Percentiles rank a stretch among this genome's conserved stretches.
Evolutionary conservation across 768 basidiomycete species (phyloP).

Genomic region (Kwoniella sp.): DNA sequence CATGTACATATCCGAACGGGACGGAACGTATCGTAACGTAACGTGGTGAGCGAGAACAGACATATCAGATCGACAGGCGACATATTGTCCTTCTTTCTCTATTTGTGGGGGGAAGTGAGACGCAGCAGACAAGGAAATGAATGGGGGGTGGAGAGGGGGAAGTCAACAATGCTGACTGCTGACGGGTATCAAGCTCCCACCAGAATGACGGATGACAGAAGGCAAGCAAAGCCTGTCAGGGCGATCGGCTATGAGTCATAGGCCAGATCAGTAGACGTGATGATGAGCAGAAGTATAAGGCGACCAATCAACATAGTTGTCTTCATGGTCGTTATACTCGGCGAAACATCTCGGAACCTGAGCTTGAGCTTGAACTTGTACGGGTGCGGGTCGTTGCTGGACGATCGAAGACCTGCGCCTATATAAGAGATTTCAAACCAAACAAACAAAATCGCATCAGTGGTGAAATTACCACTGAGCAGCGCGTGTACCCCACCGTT

Average conservation of each 20-base stretch:
- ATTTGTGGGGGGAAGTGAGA: neutral
- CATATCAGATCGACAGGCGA: neutral
- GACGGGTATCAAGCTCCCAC: no score
- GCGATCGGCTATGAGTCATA: constrained; percentile 2
- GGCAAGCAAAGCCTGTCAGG: neutral
- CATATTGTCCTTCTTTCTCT: neutral
- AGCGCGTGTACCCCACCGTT: constrained; percentile 24
- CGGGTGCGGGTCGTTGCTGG: neutral
- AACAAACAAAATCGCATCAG: constrained; percentile 2
- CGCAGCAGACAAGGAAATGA: neutral
- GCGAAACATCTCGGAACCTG: constrained; percentile 5
- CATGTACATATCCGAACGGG: neutral
- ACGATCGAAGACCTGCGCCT: neutral
- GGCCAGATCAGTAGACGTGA: constrained; percentile 8
- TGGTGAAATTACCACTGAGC: constrained; percentile 21
- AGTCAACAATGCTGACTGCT: no score
- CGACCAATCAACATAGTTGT: constrained; percentile 7
- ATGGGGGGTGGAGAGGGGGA: no score
- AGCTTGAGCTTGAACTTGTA: no score
- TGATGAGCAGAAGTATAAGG: constrained; percentile 4
- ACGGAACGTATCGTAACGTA: neutral
- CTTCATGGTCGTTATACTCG: constrained; percentile 3
- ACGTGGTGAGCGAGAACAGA: neutral
- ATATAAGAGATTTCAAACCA: neutral
- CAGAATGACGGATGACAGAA: neutral